Percentiles rank a stretch among this genome's conserved stretches.
Conservation (phyloP, 768 basidiomycete species). For the Lactarius vividus region DNA sequence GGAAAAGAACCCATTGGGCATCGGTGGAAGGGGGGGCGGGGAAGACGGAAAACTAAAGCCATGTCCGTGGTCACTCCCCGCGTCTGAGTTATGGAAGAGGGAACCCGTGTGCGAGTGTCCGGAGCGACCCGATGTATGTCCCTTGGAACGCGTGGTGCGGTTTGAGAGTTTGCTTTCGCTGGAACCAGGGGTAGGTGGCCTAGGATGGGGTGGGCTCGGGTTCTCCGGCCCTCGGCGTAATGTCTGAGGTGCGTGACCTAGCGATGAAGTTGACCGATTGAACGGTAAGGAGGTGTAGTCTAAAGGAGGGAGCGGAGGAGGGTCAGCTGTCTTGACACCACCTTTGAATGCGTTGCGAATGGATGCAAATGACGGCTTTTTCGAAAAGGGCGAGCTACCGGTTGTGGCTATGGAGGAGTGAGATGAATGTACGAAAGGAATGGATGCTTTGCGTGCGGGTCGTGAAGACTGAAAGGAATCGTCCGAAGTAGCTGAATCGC, state of each 20-base stretch:
- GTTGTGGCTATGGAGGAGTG: conserved; percentile 58
- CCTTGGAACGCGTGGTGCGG: conserved; percentile 46
- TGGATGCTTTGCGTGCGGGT: conserved; percentile 38
- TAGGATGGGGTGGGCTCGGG: conserved; percentile 50
- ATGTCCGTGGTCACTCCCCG: conserved; percentile 65
- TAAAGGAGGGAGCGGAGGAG: conserved; percentile 73
- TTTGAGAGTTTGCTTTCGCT: conserved; percentile 41
- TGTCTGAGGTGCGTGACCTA: conserved; percentile 47
- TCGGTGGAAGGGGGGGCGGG: conserved; percentile 76
- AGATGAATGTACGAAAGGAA: conserved; percentile 67
- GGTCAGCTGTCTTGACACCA: conserved; percentile 49
- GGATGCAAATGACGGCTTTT: conserved; percentile 84
- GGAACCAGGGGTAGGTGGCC: conserved; percentile 62
- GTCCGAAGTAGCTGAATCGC: conserved; percentile 76
- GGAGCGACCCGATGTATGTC: conserved; percentile 64
- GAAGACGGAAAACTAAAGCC: conserved; percentile 43
- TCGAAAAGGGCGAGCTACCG: conserved; percentile 54
- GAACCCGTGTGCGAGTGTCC: conserved; percentile 79
- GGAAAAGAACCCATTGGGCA: conserved; percentile 57
- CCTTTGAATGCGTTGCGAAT: conserved; percentile 85
- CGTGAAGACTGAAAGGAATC: conserved; percentile 66
- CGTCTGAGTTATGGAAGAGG: conserved; percentile 65
- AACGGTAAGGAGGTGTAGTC: conserved; percentile 74
- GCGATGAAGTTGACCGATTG: conserved; percentile 76
- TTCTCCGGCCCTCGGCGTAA: conserved; percentile 42